Conservation (phyloP, 2,329 filamentous ascomycete species). For the Cladosporium sp. region DNA sequence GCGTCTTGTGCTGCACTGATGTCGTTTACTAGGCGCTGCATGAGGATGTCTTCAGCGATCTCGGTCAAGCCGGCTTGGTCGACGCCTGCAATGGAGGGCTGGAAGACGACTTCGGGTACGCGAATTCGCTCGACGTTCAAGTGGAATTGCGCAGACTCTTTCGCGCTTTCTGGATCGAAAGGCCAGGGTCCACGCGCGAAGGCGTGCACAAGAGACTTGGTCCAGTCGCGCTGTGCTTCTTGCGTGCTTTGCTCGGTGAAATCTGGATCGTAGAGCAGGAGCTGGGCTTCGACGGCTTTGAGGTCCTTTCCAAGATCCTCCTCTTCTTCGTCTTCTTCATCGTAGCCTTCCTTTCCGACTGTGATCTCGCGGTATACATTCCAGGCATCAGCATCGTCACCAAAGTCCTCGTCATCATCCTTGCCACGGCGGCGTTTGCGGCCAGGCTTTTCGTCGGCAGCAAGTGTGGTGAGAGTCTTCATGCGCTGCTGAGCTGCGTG, state of each 20-base stretch:
- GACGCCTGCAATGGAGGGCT: constrained; percentile 94
- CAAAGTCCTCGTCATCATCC: constrained; percentile 96
- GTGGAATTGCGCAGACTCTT: constrained; percentile 82
- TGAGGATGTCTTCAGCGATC: constrained; percentile 84
- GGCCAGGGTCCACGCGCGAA: constrained; percentile 85
- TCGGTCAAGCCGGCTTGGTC: constrained; percentile 94
- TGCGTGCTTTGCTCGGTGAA: constrained; percentile 92
- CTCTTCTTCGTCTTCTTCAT: constrained; percentile 91
- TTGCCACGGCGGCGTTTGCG: constrained; percentile 82
- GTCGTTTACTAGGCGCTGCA: constrained; percentile 60
- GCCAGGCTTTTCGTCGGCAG: constrained; percentile 70
- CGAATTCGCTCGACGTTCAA: constrained; percentile 99
- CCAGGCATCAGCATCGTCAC: constrained; percentile 91
- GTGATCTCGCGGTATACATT: constrained; percentile 92
- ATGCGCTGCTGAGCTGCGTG: constrained; percentile 94
- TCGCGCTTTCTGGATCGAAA: constrained; percentile 74
- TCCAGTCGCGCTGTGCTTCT: constrained; percentile 93
- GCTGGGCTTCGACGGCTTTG: constrained; percentile 73
- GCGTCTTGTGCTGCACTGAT: constrained; percentile 29
- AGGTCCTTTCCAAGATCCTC: constrained; percentile 74
- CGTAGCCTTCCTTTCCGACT: constrained; percentile 82
- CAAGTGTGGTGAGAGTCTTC: constrained; percentile 95
- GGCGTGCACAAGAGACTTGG: constrained; percentile 81
- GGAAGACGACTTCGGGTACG: constrained; percentile 98
- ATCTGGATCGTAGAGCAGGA: constrained; percentile 78